Evolutionary conservation across 306 rosid species (phyloP), one percentile per base, ranked within the genome.

Genomic region (Boehmeria nivea): DNA sequence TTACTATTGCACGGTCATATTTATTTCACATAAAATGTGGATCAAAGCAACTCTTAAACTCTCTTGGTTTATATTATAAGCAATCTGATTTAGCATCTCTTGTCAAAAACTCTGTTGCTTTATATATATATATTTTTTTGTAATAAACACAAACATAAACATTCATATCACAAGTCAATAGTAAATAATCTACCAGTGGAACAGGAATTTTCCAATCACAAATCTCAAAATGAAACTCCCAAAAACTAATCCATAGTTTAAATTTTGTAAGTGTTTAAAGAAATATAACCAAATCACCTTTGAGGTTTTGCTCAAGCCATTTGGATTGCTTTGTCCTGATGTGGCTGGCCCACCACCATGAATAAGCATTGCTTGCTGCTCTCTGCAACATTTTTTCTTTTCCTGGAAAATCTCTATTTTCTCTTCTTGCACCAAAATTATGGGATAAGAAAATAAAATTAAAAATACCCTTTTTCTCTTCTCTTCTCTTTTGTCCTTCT

Each of bases 271-370:
- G 28, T 24, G 19, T 50, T 11, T 24, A 12, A 0, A 48, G 24
- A n/a, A 31, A 2, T 8, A 54, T 4, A 24, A 38, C 17, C 13
- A 27, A 43, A 31, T 20, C 49, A 93, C 99, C 99, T 77, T 59
- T 84, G 68, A 93, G 99, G 82, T 79, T 83, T 48, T 85, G 95
- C 37, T 93, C 99, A 69, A 88, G 80, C 96, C 99, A 88, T 93
- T 93, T 93, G 59, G 99, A 87, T 74, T 93, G 99, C 75, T 93
- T 93, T 49, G 99, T 93, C 66, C 99, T 73, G 80, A 93, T 79
- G 70, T 93, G 99, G 75, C 99, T 88, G 13, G 85, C 96, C 96
- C 95, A 87, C 99, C 99, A 93, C 99, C 99, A 93, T 68, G 99
- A 93, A 79, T 93, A 93, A 18, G 99, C 96, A 77, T 85, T 87